Evolutionary conservation across 2,329 filamentous ascomycete genomes (phyloP), one percentile per base, ranked within the genome.

Genomic region (Aspergillus tubingensis): DNA sequence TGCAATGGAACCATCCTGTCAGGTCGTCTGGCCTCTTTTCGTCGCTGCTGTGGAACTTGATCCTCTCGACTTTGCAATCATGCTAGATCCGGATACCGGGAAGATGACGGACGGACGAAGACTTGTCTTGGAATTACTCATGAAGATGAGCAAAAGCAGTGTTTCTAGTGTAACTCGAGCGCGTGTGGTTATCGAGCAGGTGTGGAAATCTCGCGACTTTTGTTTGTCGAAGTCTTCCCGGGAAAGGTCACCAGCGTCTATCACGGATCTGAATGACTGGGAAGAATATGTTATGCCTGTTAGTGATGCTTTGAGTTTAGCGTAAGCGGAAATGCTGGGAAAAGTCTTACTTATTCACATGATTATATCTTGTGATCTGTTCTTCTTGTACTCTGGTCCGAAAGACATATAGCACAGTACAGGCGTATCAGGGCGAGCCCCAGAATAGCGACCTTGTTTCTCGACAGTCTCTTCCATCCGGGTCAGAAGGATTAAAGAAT

Each of bases 171-270:
- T 78, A 1, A 66, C 71, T 13, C 69, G 74, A 7, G 77, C 73
- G 5, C 67, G 74, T 5, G 70, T 72, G 3, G 77, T 79, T 1
- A 76, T 79, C 30, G 70, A 73, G 17, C 76, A 73, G 21, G 72
- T 79, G 15, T 79, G 77, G 77, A 67, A 70, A 43, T 68, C 70
- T 44, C 69, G 76, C 23, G 49, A 51, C 7, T 7, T 27, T 36
- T 36, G 32, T 36, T 36, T 15, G 32, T 15, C 32, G 3, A 51
- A 36, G 23, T 13, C 25, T 8, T 27, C 25, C 11, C 27, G 32
- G 11, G 32, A 19, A 11, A 43, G 7, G 39, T 8, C 39, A 19
- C 27, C 27, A 30, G 27, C 27, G 27, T 43, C 39, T 19, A 17
- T 25, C 3, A 49, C 57, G 2, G 39, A 30, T 13, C 19, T 48